A percentile compares a stretch with the other conserved stretches of the same genome.
Conservation (phyloP, 495 filamentous ascomycete species). For the Parachaetomium inaequale region DNA sequence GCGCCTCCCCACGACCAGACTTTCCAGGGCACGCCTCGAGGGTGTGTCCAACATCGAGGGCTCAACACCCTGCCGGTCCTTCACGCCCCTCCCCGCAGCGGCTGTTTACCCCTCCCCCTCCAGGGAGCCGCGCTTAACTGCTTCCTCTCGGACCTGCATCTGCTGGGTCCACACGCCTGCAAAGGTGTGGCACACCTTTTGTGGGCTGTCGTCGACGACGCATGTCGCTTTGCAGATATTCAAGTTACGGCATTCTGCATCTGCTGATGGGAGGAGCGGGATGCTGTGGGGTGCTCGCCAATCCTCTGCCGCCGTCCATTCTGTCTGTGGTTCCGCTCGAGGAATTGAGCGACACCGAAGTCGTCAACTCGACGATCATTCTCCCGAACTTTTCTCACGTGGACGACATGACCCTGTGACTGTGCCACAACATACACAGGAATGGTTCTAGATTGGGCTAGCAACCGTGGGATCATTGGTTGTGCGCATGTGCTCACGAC, state of each 20-base stretch:
- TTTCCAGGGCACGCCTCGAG: constrained; percentile 15
- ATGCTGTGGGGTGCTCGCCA: constrained; percentile 10
- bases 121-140: constrained; percentile 27
- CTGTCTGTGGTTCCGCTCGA: not conserved
- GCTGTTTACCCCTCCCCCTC: constrained; percentile 8
- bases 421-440: constrained; percentile 12
- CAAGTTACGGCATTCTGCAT: constrained; percentile 1
- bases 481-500: constrained; percentile 33
- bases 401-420: constrained; percentile 2
- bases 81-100: constrained; percentile 10
- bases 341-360: not conserved
- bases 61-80: not conserved
- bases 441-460: constrained; percentile 17
- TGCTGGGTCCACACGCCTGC: constrained; percentile 9
- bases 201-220: not conserved
- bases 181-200: not conserved
- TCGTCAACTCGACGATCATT: not conserved
- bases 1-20: constrained; percentile 3
- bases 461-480: constrained; percentile 13
- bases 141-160: constrained; percentile 37
- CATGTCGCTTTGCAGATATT: not conserved
- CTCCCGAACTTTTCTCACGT: not conserved
- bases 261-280: not conserved
- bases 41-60: constrained; percentile 19
- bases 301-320: not conserved